These are phyloP conservation scores for Catunica adiposa DNA, from an alignment of 2,329 filamentous ascomycete genomes.

Conservation along the genomic window DNA sequence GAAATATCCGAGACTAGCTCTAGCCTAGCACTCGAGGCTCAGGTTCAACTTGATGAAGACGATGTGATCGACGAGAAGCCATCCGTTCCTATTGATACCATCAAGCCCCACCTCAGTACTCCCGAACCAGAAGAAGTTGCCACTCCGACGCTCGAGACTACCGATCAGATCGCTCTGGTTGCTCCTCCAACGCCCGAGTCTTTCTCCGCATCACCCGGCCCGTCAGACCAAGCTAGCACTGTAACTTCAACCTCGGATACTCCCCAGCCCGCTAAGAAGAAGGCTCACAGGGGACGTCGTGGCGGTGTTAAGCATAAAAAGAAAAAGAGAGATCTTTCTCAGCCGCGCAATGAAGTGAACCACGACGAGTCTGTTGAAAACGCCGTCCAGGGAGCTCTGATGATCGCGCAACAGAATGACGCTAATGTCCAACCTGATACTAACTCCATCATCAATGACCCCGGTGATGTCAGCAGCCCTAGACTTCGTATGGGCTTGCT, in stretches of 20 bases:
- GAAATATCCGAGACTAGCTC: neutral
- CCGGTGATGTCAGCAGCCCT: conserved; percentile 42
- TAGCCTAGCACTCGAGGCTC: neutral
- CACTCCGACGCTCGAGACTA: neutral
- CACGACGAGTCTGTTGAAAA: conserved; percentile 37
- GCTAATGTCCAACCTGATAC: conserved; percentile 41
- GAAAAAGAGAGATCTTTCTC: conserved; percentile 36
- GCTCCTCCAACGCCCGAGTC: neutral
- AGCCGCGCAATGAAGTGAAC: conserved; percentile 32
- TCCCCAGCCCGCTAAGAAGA: conserved; percentile 34
- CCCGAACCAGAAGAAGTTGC: neutral
- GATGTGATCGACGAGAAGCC: neutral
- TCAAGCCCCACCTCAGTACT: neutral
- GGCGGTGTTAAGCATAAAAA: conserved; percentile 54
- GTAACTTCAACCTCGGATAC: conserved; percentile 18
- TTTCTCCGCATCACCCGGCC: conserved; percentile 1
- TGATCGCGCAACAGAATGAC: conserved; percentile 34
- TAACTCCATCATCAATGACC: conserved; percentile 38
- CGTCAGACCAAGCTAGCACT: conserved; percentile 7
- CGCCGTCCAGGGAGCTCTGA: conserved; percentile 41
- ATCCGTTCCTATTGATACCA: neutral
- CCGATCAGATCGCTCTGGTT: neutral
- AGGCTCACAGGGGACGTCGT: conserved; percentile 52
- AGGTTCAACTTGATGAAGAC: neutral
- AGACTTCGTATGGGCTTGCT: conserved; percentile 47